phyloP scores from a whole-genome alignment of 257 asterid genomes.

The Ballota nigra region DNA sequence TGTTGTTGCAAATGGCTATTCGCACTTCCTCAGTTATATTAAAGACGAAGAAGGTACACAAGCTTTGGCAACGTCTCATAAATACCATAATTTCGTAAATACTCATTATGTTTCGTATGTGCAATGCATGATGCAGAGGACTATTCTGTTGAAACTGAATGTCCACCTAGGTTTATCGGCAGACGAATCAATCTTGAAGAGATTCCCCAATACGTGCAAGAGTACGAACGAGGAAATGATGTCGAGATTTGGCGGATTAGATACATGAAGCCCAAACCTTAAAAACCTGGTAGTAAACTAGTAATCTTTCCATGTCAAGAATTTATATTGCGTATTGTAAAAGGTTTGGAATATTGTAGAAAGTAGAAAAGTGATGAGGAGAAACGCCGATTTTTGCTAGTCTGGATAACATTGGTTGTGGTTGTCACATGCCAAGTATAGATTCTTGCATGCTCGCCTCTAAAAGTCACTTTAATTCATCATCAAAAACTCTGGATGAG shows the following conservation, averaged over 20 bases:
- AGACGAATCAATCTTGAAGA: conserved; percentile 46
- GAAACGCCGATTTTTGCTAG: conserved; percentile 15
- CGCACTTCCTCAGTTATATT: conserved; percentile 64
- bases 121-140: conserved; percentile 34
- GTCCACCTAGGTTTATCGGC: conserved; percentile 43
- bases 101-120: neutral
- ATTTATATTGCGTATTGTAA: neutral
- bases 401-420: conserved; percentile 17
- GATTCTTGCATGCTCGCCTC: conserved; percentile 21
- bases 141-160: conserved; percentile 28
- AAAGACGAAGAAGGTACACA: conserved; percentile 37
- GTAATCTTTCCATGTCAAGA: neutral
- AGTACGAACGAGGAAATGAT: conserved; percentile 68
- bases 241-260: conserved; percentile 85
- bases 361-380: neutral
- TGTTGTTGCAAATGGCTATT: conserved; percentile 88
- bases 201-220: conserved; percentile 68
- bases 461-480: conserved; percentile 26
- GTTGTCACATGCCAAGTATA: conserved; percentile 26
- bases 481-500: neutral
- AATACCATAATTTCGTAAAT: neutral
- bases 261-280: conserved; percentile 23
- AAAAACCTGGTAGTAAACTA: conserved; percentile 21
- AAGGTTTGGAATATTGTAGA: neutral
- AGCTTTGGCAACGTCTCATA: neutral